A percentile compares a stretch with the other conserved stretches of the same genome.
Evolutionary conservation across 106 monocot genomes (phyloP).

Genomic region (Dioscorea zingiberensis): DNA sequence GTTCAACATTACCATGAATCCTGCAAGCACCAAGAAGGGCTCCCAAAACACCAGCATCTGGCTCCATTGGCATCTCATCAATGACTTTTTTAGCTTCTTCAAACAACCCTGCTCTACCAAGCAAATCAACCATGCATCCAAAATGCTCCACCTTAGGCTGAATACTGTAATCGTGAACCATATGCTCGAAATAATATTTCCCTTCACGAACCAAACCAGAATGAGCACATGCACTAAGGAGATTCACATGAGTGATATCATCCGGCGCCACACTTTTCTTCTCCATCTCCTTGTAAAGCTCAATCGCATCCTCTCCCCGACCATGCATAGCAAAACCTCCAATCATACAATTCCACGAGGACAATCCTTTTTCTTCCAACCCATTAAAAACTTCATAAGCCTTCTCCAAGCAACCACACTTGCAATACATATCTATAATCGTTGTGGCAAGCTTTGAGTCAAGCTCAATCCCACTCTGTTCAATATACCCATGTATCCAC

Average conservation of each 20-base stretch:
- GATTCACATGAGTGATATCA: conserved; percentile 58
- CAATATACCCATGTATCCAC: conserved; percentile 53
- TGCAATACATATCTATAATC: conserved; percentile 87
- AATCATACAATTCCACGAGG: conserved; percentile 83
- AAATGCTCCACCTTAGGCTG: conserved; percentile 71
- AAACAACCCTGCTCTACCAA: conserved; percentile 61
- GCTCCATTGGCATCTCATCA: conserved; percentile 59
- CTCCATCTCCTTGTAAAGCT: conserved; percentile 60
- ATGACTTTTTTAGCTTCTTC: conserved; percentile 62
- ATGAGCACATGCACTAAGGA: conserved; percentile 77
- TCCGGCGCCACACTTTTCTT: conserved; percentile 42
- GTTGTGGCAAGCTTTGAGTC: conserved; percentile 64
- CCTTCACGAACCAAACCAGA: conserved; percentile 55
- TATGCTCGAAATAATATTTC: conserved; percentile 37
- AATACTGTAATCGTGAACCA: conserved; percentile 31
- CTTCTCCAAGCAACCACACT: conserved; percentile 67
- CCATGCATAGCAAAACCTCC: conserved; percentile 72
- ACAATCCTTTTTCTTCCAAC: conserved; percentile 27
- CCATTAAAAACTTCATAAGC: conserved; percentile 50
- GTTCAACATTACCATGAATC: conserved; percentile 50
- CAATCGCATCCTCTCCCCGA: conserved; percentile 32
- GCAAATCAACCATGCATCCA: conserved; percentile 77
- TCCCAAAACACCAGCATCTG: conserved; percentile 58
- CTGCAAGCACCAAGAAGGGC: conserved; percentile 81
- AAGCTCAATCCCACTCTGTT: conserved; percentile 32